phyloP scores from a whole-genome alignment of 306 rosid species.

The Gynostemma pentaphyllum region DNA sequence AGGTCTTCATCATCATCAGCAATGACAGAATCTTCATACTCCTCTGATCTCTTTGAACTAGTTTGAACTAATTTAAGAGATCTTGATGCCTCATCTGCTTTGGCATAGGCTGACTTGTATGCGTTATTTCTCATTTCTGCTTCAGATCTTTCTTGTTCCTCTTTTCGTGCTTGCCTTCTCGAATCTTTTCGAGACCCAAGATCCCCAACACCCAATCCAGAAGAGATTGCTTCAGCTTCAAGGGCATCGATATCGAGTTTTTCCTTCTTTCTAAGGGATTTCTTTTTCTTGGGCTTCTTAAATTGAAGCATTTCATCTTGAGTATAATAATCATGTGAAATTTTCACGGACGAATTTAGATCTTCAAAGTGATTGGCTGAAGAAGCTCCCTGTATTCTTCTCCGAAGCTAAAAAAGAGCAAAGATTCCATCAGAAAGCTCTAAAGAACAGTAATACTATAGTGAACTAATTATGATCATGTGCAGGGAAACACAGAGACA shows the following conservation, averaged over 20 bases:
- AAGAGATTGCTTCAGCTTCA: slow-evolving; percentile 85
- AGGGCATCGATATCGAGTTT: slow-evolving; percentile 85
- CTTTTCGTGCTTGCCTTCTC: slow-evolving; percentile 51
- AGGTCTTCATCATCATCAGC: slow-evolving; percentile 87
- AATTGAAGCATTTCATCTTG: slow-evolving; percentile 79
- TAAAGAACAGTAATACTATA: slow-evolving; percentile 1
- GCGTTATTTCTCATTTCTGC: slow-evolving; percentile 72
- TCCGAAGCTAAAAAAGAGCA: slow-evolving; percentile 50
- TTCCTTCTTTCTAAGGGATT: slow-evolving; percentile 81
- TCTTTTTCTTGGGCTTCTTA: slow-evolving; percentile 91
- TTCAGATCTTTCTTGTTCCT: slow-evolving; percentile 63
- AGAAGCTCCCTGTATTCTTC: slow-evolving; percentile 55
- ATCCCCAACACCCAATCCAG: slow-evolving; percentile 85
- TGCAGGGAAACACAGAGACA: not conserved
- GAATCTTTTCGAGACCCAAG: slow-evolving; percentile 78
- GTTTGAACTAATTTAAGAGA: slow-evolving; percentile 54
- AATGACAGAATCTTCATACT: slow-evolving; percentile 42
- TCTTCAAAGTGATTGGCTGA: slow-evolving; percentile 41
- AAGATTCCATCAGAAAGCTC: not conserved
- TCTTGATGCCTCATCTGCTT: slow-evolving; percentile 87
- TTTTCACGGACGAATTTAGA: slow-evolving; percentile 53
- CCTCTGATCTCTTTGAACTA: slow-evolving; percentile 34
- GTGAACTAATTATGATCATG: not conserved
- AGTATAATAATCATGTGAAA: slow-evolving; percentile 66
- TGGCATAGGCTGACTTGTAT: slow-evolving; percentile 74